These are phyloP conservation scores for Takakia lepidozioides DNA, from an alignment of 225 moss, liverwort and hornwort species.

Conservation along the genomic window DNA sequence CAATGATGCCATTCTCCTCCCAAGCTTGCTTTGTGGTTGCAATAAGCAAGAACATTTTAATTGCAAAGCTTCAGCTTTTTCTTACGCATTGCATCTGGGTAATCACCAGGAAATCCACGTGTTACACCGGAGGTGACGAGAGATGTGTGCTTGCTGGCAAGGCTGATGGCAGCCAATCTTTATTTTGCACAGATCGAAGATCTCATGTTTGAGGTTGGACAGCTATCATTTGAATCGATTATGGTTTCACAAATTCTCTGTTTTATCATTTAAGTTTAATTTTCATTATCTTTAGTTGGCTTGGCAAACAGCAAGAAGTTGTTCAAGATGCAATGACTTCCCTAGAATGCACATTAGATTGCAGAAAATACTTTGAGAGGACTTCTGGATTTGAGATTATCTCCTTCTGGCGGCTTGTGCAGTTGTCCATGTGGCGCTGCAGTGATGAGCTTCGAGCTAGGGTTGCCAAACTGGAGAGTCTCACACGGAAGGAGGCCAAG, in stretches of 20 bases:
- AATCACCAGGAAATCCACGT: conserved; percentile 65
- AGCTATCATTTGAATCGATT: not conserved
- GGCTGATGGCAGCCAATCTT: conserved; percentile 76
- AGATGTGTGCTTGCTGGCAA: conserved; percentile 89
- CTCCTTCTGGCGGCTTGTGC: not conserved
- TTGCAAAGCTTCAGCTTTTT: not conserved
- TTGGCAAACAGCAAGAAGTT: not conserved
- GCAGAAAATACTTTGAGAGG: not conserved
- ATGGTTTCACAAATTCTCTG: not conserved
- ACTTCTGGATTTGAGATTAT: not conserved
- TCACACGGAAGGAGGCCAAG: conserved; percentile 75
- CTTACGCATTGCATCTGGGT: not conserved
- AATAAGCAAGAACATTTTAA: no score
- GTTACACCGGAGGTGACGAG: conserved; percentile 95
- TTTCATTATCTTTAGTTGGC: not conserved
- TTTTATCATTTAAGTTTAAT: not conserved
- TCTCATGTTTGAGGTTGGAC: conserved; percentile 89
- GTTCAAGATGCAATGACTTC: not conserved
- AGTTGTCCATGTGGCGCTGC: conserved; percentile 99
- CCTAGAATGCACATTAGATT: not conserved
- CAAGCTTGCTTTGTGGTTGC: no score
- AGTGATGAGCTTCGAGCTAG: conserved; percentile 80
- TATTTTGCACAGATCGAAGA: conserved; percentile 89
- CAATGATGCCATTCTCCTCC: no score
- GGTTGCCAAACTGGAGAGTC: conserved; percentile 54